phyloP scores from a whole-genome alignment of 441 rosid species.

The Manihot esculenta region DNA sequence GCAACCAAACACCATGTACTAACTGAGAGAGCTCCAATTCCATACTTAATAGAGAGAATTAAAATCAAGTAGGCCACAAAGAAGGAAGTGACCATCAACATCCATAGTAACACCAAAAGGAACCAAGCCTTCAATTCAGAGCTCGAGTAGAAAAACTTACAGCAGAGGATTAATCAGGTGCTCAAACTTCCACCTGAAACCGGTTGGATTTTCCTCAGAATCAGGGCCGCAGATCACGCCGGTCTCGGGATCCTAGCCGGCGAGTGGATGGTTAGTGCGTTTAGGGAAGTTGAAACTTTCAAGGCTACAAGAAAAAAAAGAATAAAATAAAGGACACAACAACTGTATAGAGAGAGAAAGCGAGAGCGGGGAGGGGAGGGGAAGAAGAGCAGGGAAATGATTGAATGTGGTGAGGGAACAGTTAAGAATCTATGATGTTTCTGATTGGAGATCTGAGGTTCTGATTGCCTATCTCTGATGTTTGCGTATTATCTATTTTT shows the following conservation, averaged over 20 bases:
- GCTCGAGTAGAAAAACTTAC: background rate
- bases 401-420: constrained; percentile 30
- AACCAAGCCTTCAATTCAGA: background rate
- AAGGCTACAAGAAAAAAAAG: background rate
- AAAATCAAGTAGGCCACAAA: constrained; percentile 19
- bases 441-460: background rate
- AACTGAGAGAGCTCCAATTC: constrained; percentile 18
- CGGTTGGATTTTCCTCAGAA: constrained; percentile 20
- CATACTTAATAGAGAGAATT: constrained; percentile 9
- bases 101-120: background rate
- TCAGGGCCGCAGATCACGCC: constrained; percentile 42
- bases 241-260: constrained; percentile 19
- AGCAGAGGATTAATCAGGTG: constrained; percentile 14
- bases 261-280: constrained; percentile 17
- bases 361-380: background rate
- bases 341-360: background rate
- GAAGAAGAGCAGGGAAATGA: constrained; percentile 19
- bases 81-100: background rate
- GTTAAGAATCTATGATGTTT: constrained; percentile 26
- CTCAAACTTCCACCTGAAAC: constrained; percentile 14
- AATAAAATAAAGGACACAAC: background rate
- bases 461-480: too few species aligned
- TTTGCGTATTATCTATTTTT: too few species aligned
- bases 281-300: background rate
- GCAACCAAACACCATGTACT: constrained; percentile 31